Evolutionary conservation across 805 yeast species (phyloP).

Genomic region (Saccharomycopsis malanga): DNA sequence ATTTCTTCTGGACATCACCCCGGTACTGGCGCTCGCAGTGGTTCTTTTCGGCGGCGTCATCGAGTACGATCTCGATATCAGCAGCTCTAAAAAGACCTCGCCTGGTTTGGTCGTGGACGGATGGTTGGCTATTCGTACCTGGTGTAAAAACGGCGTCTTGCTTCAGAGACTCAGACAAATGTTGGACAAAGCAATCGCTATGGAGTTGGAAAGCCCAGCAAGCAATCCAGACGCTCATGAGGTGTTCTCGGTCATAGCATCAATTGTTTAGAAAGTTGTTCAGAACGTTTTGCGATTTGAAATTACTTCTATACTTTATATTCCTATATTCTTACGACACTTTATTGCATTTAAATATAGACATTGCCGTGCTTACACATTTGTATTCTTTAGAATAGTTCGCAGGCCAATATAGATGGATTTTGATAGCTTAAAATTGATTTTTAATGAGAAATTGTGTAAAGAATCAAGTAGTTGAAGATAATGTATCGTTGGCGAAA

Average conservation of each 20-base stretch:
- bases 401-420: no score
- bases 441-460: no score
- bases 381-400: no score
- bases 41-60: constrained; percentile 68
- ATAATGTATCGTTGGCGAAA: no score
- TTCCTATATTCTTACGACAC: no score
- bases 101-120: constrained; percentile 70
- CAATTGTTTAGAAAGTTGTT: background rate
- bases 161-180: constrained; percentile 61
- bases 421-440: no score
- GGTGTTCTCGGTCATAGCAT: constrained; percentile 21
- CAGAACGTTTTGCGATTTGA: no score
- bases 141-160: constrained; percentile 91
- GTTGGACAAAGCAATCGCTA: constrained; percentile 58
- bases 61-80: constrained; percentile 25
- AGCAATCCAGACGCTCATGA: background rate
- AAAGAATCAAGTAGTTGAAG: no score
- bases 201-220: background rate
- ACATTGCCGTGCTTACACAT: no score
- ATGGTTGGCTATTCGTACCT: constrained; percentile 88
- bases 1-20: constrained; percentile 71
- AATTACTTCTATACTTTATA: no score
- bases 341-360: no score
- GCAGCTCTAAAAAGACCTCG: constrained; percentile 36
- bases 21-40: constrained; percentile 63